Evolutionary conservation across 2,329 filamentous ascomycete genomes (phyloP), one percentile per base, ranked within the genome.

Genomic region (Claviceps paspali): DNA sequence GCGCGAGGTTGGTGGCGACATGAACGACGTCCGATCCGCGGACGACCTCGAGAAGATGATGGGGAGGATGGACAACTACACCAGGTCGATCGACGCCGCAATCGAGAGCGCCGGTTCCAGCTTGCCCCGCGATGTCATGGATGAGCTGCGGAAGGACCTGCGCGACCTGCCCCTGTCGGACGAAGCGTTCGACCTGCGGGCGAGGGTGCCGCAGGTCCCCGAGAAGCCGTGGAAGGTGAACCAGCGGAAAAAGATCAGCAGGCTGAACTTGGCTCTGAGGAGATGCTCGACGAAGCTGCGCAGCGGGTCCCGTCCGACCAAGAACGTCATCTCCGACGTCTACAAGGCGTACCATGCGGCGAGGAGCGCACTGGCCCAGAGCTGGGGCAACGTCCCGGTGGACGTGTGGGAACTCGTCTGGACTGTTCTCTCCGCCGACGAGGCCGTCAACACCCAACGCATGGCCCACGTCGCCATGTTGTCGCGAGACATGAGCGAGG

Each of bases 351-450:
- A 76, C 47, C 60, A 62, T 33, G 54, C 57, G 0, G 64, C 65
- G 3, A 58, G 67, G 9, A 53, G 55, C 11, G 50, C 55, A 6
- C 54, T 76, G 29, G 54, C 62, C 1, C 56, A 56, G 15, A 52
- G 59, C 8, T 68, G 75, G 57, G 53, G 63, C 26, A 63, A 64
- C 22, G 65, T 86, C n/a, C 70, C 79, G 1, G 49, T 62, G 8
- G 63, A 69, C 12, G 65, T 73, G 4, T 80, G 80, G 73, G 58
- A 70, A n/a, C 52, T 75, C 2, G 54, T 88, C 7, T 88, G 81
- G 80, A 60, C 67, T 22, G 55, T 72, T 2, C 60, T 79, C 30
- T 71, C 75, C 1, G 63, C 65, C 31, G 60, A 68, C 6, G 63
- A 70, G 29, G 52, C 57, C 8, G 43, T 61, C 24, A 68, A 73